Evolutionary conservation across 2,329 filamentous ascomycete species (phyloP).

Genomic region (Trichoderma koningiopsis): DNA sequence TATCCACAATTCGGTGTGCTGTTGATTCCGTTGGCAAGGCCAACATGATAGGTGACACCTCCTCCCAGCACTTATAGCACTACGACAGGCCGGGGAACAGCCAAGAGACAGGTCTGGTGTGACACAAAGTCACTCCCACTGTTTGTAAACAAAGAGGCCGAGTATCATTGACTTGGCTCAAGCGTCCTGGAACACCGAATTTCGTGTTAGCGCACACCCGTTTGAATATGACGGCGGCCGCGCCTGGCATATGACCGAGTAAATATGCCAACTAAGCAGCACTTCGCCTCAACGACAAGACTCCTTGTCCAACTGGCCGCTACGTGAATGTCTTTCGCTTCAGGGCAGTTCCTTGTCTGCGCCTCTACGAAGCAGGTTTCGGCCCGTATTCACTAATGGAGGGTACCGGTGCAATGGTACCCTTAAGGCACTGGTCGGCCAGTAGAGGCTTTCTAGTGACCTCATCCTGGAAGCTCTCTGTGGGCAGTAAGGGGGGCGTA

Average conservation of each 20-base stretch:
- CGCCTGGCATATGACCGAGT: background rate
- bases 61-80: background rate
- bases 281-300: background rate
- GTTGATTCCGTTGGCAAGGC: background rate
- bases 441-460: constrained; percentile 21
- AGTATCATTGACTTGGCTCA: background rate
- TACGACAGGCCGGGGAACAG: constrained; percentile 1
- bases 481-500: background rate
- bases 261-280: background rate
- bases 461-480: constrained; percentile 17
- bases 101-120: background rate
- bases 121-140: constrained; percentile 17
- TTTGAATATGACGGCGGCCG: background rate
- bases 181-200: background rate
- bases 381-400: constrained; percentile 14
- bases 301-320: background rate
- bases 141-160: background rate
- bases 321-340: constrained; percentile 2
- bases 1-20: background rate
- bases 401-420: constrained; percentile 24
- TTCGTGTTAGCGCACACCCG: background rate
- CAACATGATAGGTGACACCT: constrained; percentile 13
- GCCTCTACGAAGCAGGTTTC: background rate
- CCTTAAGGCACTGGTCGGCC: constrained; percentile 1
- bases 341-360: background rate